Conservation (phyloP, 306 rosid genomes). For the Crataegus laevigata region DNA sequence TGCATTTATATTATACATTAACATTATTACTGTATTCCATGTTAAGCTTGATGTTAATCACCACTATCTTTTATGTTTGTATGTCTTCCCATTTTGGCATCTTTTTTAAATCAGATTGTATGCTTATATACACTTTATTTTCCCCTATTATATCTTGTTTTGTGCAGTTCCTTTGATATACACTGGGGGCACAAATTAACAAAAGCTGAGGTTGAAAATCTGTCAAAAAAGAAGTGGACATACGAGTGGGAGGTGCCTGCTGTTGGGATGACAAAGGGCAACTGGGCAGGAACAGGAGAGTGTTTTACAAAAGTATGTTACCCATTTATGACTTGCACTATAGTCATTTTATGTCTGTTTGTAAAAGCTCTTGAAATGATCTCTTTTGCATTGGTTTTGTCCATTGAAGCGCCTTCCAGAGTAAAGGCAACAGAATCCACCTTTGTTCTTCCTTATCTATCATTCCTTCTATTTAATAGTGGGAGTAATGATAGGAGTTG, state of each 20-base stretch:
- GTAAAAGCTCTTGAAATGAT: neutral
- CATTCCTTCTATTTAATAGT: neutral
- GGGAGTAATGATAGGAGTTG: neutral
- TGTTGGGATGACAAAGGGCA: slow-evolving; percentile 62
- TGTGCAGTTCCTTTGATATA: slow-evolving; percentile 49
- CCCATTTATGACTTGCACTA: neutral
- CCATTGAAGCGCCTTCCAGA: neutral
- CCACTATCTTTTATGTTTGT: neutral
- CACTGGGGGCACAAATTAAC: slow-evolving; percentile 63
- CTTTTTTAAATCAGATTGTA: neutral
- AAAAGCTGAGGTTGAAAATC: slow-evolving; percentile 50
- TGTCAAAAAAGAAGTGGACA: slow-evolving; percentile 38
- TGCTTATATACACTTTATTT: neutral
- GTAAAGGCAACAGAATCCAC: neutral
- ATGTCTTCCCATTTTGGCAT: too few species aligned
- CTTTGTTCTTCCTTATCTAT: neutral
- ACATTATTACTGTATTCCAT: neutral
- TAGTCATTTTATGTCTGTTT: neutral
- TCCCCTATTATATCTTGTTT: neutral
- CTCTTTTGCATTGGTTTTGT: neutral
- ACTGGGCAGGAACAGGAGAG: slow-evolving; percentile 79
- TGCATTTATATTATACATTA: neutral
- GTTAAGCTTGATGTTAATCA: neutral
- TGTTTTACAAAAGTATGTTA: slow-evolving; percentile 59
- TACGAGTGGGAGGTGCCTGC: slow-evolving; percentile 74